Base-by-base conservation (phyloP, 768 basidiomycete genomes). In the Tubosaeta sp. region DNA sequence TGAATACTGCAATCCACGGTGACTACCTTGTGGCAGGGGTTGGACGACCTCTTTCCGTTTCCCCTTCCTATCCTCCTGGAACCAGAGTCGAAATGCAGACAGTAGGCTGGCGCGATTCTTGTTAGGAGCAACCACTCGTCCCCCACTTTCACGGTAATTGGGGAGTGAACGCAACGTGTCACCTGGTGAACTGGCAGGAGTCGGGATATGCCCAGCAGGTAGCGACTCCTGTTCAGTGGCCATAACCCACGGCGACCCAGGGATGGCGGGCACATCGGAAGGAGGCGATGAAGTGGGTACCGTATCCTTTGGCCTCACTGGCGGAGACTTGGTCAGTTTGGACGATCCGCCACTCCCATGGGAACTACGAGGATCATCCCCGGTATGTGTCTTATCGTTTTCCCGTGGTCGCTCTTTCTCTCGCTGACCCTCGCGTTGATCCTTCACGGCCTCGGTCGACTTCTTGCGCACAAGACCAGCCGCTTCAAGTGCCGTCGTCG, bases 401-500 rank as follows among this genome's bases (percentile, higher is more conserved):
- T 77, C 76, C 52, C 71, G 71, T 8, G 70, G 68, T 63, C 72
- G 72, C 63, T 81, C 76, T 55, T 59, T 59, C 51, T 71, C 65
- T 56, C 71, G 68, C 34, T 72, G 71, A 46, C 65, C 71, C 53
- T 84, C 81, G 46, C 74, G 77, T 43, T 84, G 82, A 38, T 86
- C 85, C 53, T 75, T 76, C 10, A 91, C 81, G 6, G 74, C 85
- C 65, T 93, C 91, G 0, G 80, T 71, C 5, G 86, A 88, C 69
- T 88, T 92, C 72, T 93, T 92, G 54, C 86, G 73, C 43, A 92
- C 88, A 10, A 95, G 70, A 3, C 91, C 88, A 12, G 86, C 88
- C 10, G 89, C 91, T 65, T 91, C 90, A 25, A 93, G 76, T 1
- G 88, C 91, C 1, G 92, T 95, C 2, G 93, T 95, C 0, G 92